These are phyloP conservation scores for Trichophyton mentagrophytes DNA, from an alignment of 2,329 filamentous ascomycete species.

Conservation along the genomic window DNA sequence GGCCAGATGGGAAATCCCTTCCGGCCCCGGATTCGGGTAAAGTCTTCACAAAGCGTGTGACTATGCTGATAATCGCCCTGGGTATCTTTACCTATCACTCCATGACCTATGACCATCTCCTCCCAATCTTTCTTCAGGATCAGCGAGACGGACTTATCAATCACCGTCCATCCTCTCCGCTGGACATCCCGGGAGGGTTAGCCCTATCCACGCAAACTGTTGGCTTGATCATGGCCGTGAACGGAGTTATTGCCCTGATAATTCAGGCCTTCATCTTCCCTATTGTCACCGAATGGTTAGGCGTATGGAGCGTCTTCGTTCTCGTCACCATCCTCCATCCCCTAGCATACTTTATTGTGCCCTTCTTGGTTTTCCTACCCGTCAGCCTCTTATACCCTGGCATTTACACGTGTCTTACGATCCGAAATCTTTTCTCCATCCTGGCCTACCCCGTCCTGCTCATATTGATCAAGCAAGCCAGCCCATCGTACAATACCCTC, in stretches of 20 bases:
- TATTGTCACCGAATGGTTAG: conserved; percentile 48
- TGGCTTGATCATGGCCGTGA: conserved; percentile 55
- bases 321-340: conserved; percentile 54
- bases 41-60: conserved; percentile 51
- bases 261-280: conserved; percentile 63
- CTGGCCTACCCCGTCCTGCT: conserved; percentile 55
- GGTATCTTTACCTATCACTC: conserved; percentile 89
- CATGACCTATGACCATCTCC: conserved; percentile 85
- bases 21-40: conserved; percentile 30
- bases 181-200: conserved; percentile 52
- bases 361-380: conserved; percentile 52
- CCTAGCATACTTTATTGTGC: conserved; percentile 54
- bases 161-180: conserved; percentile 28
- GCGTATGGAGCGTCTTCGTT: conserved; percentile 55
- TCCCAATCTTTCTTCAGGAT: conserved; percentile 89
- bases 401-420: conserved; percentile 51
- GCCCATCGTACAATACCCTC: conserved; percentile 48
- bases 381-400: conserved; percentile 42
- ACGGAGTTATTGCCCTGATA: conserved; percentile 58
- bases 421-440: conserved; percentile 57
- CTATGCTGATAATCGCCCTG: conserved; percentile 66
- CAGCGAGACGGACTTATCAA: conserved; percentile 25
- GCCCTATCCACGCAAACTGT: conserved; percentile 54
- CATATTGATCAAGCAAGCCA: conserved; percentile 61
- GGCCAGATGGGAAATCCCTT: conserved; percentile 16